Percentiles rank a stretch among this genome's conserved stretches.
phyloP scores from a whole-genome alignment of 2,329 filamentous ascomycete genomes.

The Hysterium pulicare region DNA sequence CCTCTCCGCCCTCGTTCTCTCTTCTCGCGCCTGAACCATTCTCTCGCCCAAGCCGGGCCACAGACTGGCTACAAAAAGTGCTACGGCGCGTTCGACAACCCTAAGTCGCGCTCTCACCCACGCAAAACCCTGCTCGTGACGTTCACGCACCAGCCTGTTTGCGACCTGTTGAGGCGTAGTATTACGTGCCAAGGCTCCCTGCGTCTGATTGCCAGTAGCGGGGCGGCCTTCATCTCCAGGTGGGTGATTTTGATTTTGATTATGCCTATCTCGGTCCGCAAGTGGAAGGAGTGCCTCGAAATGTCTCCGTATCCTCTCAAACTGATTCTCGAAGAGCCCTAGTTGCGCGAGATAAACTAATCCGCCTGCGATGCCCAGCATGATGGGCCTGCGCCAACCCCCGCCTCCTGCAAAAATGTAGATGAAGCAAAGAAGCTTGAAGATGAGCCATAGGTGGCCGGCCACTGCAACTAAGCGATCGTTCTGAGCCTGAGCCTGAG shows the following conservation, averaged over 20 bases:
- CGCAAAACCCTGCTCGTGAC: constrained; percentile 22
- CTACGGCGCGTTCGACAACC: constrained; percentile 53
- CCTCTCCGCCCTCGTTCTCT: constrained; percentile 37
- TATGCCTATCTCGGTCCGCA: constrained; percentile 9
- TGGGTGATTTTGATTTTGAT: not conserved
- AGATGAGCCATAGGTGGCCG: constrained; percentile 54
- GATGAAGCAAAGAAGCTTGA: constrained; percentile 57
- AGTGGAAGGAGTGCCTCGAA: constrained; percentile 43
- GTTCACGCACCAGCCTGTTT: constrained; percentile 37
- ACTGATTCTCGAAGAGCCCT: constrained; percentile 41
- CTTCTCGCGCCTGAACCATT: constrained; percentile 55
- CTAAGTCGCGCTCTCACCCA: constrained; percentile 39
- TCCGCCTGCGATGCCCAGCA: constrained; percentile 38
- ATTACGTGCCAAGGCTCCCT: constrained; percentile 10
- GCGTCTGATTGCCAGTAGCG: constrained; percentile 4
- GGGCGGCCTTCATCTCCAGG: not conserved
- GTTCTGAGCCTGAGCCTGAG: constrained; percentile 4
- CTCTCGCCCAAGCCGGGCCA: constrained; percentile 61
- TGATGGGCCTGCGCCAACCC: constrained; percentile 40
- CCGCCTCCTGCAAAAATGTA: constrained; percentile 53
- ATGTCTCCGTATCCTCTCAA: constrained; percentile 37
- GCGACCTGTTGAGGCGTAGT: constrained; percentile 43
- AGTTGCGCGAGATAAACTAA: constrained; percentile 42
- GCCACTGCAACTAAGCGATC: constrained; percentile 25
- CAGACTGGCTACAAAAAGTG: constrained; percentile 61